phyloP scores from a whole-genome alignment of 108 stramenopile genomes.

The Pseudonitzschia multiseries region DNA sequence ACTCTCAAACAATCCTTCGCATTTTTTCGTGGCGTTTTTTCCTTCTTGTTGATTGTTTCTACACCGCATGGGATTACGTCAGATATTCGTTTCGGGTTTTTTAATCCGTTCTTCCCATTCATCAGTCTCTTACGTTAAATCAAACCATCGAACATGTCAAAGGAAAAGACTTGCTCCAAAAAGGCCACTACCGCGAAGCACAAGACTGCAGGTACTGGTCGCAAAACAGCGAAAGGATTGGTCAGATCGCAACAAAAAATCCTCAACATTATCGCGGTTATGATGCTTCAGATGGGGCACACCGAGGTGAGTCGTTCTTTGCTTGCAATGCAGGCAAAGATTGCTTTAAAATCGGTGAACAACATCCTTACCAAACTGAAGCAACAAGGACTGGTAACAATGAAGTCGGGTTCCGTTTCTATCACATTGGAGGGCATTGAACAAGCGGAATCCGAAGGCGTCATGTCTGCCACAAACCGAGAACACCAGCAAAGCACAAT shows the following conservation, averaged over 20 bases:
- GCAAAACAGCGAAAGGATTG: background rate
- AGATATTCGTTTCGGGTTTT: too few relatives aligned
- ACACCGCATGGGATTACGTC: too few relatives aligned
- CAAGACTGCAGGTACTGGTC: background rate
- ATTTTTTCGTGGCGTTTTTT: too few relatives aligned
- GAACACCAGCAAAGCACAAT: background rate
- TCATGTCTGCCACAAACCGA: background rate
- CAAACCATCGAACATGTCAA: background rate
- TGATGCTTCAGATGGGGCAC: background rate
- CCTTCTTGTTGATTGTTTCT: too few relatives aligned
- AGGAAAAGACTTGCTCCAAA: background rate
- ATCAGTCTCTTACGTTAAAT: too few relatives aligned
- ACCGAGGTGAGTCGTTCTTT: background rate
- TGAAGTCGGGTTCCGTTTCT: background rate
- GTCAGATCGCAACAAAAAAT: background rate
- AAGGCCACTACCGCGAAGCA: background rate
- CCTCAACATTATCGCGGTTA: background rate
- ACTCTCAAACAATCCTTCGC: too few relatives aligned
- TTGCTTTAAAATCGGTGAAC: background rate
- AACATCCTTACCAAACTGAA: conserved; percentile 9
- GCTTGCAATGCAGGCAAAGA: background rate
- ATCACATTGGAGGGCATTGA: background rate
- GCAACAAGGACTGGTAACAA: background rate
- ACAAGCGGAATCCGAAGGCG: background rate
- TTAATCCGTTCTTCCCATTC: too few relatives aligned